phyloP scores from a whole-genome alignment of 139 green algal species.

The Limnomonas spitsbergensis region DNA sequence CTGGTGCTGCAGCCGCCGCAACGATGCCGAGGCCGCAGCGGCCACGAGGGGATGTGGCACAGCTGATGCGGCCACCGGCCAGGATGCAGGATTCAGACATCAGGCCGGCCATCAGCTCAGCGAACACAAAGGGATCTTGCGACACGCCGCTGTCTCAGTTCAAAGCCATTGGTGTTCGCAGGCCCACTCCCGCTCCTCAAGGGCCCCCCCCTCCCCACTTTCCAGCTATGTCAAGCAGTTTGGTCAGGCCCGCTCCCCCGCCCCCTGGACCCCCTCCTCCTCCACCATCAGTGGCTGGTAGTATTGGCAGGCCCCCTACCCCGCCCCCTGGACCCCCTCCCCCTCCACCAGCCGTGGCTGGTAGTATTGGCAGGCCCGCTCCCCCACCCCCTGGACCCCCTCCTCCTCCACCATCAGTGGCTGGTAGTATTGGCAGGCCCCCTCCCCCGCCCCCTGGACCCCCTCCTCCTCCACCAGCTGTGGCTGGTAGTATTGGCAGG shows the following conservation, averaged over 20 bases:
- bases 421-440: not conserved
- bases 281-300: not conserved
- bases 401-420: not conserved
- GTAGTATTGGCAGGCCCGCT: not conserved
- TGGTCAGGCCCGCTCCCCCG: not conserved
- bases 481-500: too few species aligned
- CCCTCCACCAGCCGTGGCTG: too few species aligned
- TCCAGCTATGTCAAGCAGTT: not conserved
- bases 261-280: slow-evolving; percentile 2
- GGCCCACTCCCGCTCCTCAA: not conserved
- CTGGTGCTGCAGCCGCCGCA: too few species aligned
- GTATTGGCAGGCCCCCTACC: not conserved
- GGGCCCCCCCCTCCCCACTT: slow-evolving; percentile 8
- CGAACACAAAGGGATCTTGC: too few species aligned
- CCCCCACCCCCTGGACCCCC: slow-evolving; percentile 13
- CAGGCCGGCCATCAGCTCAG: too few species aligned
- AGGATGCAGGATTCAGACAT: too few species aligned
- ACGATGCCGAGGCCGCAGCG: too few species aligned
- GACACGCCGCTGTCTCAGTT: too few species aligned
- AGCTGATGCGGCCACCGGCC: too few species aligned
- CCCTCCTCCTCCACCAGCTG: slow-evolving; percentile 10
- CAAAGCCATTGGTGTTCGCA: too few species aligned
- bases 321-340: not conserved
- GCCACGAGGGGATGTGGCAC: too few species aligned
- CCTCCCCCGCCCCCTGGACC: not conserved